Evolutionary conservation across 352 stramenopile genomes (phyloP).

Genomic region (Pythium phragmitis): DNA sequence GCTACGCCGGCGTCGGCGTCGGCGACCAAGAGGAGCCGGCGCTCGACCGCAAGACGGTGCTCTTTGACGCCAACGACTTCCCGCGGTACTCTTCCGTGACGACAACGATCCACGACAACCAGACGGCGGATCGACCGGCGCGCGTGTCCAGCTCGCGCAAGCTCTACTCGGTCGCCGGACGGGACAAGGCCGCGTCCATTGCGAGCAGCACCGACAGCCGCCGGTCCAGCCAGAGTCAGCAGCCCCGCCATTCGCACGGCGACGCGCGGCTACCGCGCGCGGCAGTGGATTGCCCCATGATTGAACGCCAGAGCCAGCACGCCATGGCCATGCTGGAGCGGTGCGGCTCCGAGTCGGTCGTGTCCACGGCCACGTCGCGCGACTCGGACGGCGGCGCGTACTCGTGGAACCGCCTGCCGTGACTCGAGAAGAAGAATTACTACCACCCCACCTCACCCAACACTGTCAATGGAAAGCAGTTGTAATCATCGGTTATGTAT

Average conservation of each 20-base stretch:
- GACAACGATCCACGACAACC: neutral
- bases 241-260: neutral
- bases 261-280: neutral
- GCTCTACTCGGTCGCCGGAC: slow-evolving; percentile 4
- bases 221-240: neutral
- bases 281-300: slow-evolving; percentile 40
- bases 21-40: neutral
- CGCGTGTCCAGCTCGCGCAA: slow-evolving; percentile 6
- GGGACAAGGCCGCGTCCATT: slow-evolving; percentile 9
- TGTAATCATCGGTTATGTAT: too few species aligned
- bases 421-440: neutral
- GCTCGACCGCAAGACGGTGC: slow-evolving; percentile 16
- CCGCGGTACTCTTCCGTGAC: neutral
- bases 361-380: slow-evolving; percentile 9
- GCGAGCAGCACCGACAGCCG: neutral
- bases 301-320: slow-evolving; percentile 36
- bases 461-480: slow-evolving; percentile 14
- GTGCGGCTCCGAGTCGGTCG: slow-evolving; percentile 29
- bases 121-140: slow-evolving; percentile 2
- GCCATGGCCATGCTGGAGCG: slow-evolving; percentile 37
- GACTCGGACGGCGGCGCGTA: slow-evolving; percentile 13
- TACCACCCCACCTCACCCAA: too few species aligned
- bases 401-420: slow-evolving; percentile 13
- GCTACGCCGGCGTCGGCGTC: neutral
- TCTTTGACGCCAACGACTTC: slow-evolving; percentile 18